These are phyloP conservation scores for Moesziomyces globuligerus DNA, from an alignment of 1,284 basidiomycete species.

Conservation along the genomic window DNA sequence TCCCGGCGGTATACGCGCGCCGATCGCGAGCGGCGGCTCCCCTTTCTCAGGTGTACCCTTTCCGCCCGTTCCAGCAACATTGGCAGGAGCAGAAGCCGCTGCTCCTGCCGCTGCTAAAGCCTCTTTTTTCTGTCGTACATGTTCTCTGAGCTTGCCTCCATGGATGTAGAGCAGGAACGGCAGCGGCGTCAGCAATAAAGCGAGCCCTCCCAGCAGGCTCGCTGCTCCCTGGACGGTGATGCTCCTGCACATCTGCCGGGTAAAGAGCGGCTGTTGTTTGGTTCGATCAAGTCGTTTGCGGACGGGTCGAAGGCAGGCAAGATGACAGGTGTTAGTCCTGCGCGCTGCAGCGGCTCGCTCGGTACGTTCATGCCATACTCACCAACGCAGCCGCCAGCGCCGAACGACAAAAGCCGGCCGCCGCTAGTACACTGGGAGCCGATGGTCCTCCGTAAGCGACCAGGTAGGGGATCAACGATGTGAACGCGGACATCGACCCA, in stretches of 20 bases:
- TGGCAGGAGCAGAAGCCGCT: constrained; percentile 1
- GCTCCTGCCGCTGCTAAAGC: constrained; percentile 24
- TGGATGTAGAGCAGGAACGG: constrained; percentile 36
- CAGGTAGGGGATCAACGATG: constrained; percentile 39
- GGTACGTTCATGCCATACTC: constrained; percentile 5
- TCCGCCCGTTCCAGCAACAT: not conserved
- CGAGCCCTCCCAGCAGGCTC: constrained; percentile 30
- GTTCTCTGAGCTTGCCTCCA: constrained; percentile 28
- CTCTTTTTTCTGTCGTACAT: constrained; percentile 20
- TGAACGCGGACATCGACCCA: constrained; percentile 40
- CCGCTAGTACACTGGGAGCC: constrained; percentile 38
- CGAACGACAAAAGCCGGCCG: constrained; percentile 36
- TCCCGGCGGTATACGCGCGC: constrained; percentile 19
- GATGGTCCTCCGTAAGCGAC: constrained; percentile 37
- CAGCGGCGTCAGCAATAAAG: constrained; percentile 37
- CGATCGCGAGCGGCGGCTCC: not conserved
- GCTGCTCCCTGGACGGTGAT: constrained; percentile 37
- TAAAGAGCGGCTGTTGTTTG: constrained; percentile 22
- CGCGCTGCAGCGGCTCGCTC: too few relatives aligned
- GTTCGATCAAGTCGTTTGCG: too few relatives aligned
- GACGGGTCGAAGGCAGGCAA: too few relatives aligned
- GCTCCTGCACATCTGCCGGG: constrained; percentile 29
- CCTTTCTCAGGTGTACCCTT: not conserved
- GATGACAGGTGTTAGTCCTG: too few relatives aligned
- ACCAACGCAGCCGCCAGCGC: constrained; percentile 35